Conservation (phyloP, 2,329 filamentous ascomycete genomes). For the Beauveria asiatica region DNA sequence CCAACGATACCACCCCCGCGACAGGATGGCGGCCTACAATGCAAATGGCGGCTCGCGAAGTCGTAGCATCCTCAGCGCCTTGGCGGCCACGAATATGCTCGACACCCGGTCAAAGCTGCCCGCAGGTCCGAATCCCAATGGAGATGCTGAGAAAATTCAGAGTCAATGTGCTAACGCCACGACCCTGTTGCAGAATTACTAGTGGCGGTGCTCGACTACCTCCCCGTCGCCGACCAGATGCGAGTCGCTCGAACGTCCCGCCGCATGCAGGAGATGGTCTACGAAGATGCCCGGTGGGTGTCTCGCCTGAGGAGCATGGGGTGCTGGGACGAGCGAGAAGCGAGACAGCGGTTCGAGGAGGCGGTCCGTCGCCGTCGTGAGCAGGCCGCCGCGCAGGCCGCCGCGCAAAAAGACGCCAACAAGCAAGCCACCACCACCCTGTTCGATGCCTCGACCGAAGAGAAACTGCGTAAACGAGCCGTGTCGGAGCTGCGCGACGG, state of each 20-base stretch:
- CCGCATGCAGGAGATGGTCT: slow-evolving; percentile 94
- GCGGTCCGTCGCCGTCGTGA: slow-evolving; percentile 54
- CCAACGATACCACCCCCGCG: slow-evolving; percentile 1
- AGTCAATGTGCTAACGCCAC: not conserved
- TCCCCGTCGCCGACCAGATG: slow-evolving; percentile 77
- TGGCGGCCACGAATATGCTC: slow-evolving; percentile 74
- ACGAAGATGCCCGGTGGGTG: slow-evolving; percentile 95
- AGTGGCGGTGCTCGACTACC: slow-evolving; percentile 78
- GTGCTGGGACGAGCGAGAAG: slow-evolving; percentile 85
- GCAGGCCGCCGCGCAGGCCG: slow-evolving; percentile 24
- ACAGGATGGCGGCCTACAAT: slow-evolving; percentile 35
- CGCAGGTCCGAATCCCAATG: slow-evolving; percentile 50
- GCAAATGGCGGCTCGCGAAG: slow-evolving; percentile 30
- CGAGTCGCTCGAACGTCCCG: slow-evolving; percentile 76
- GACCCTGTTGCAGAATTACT: slow-evolving; percentile 60
- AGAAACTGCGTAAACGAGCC: slow-evolving; percentile 43
- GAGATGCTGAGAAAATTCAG: too few species aligned
- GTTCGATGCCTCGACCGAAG: slow-evolving; percentile 65
- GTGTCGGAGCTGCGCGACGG: slow-evolving; percentile 46
- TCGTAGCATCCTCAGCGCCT: slow-evolving; percentile 59
- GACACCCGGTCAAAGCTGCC: slow-evolving; percentile 71
- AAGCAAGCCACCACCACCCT: slow-evolving; percentile 42
- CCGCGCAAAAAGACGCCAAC: slow-evolving; percentile 16
- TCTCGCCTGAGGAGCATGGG: slow-evolving; percentile 77
- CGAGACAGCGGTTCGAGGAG: slow-evolving; percentile 71